These are phyloP conservation scores for Paramecium sexaurelia DNA, from an alignment of 73 alveolate species.

Conservation along the genomic window DNA sequence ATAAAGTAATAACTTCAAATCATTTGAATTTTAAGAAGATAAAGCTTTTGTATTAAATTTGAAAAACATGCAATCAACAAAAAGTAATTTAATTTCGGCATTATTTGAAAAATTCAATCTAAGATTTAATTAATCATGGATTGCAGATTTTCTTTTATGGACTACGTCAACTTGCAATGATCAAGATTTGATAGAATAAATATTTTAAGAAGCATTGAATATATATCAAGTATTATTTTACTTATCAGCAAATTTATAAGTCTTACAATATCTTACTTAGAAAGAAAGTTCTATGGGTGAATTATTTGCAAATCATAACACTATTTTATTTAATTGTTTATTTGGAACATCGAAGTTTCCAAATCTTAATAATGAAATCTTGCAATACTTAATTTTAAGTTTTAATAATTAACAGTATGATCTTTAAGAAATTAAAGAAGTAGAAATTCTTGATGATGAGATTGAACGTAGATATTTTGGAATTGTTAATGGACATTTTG, in stretches of 20 bases:
- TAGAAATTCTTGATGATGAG: constrained; percentile 56
- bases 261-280: not conserved
- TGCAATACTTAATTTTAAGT: not conserved
- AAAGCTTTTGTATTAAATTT: not conserved
- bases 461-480: constrained; percentile 38
- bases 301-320: not conserved
- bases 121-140: not conserved
- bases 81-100: not conserved
- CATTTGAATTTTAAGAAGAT: not conserved
- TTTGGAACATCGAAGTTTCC: not conserved
- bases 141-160: not conserved
- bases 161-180: not conserved
- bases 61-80: not conserved
- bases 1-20: not conserved
- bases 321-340: not conserved
- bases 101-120: not conserved
- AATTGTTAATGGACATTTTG: constrained; percentile 46
- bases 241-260: not conserved
- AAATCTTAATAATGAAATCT: not conserved
- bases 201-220: not conserved
- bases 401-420: not conserved
- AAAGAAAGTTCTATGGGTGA: not conserved
- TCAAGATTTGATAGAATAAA: not conserved
- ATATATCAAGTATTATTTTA: not conserved
- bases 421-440: constrained; percentile 31